phyloP scores from a whole-genome alignment of 2,329 filamentous ascomycete species.

The Thelonectria rubi region DNA sequence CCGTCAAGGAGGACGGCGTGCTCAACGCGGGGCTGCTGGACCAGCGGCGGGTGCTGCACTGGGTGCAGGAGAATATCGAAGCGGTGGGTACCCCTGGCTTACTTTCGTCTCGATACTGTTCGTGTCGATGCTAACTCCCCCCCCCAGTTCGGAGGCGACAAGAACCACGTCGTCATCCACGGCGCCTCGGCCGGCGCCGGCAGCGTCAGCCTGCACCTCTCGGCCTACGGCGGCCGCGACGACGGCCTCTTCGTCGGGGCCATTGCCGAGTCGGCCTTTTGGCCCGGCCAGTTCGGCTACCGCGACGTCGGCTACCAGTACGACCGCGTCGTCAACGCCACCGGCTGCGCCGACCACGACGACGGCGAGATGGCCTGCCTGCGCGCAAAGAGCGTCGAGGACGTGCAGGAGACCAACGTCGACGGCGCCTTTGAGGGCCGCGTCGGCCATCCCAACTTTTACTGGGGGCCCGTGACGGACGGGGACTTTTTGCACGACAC shows the following conservation, averaged over 20 bases:
- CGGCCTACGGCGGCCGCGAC: conserved; percentile 56
- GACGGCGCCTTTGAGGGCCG: conserved; percentile 53
- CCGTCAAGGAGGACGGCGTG: conserved; percentile 62
- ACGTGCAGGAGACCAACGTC: conserved; percentile 53
- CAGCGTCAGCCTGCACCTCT: conserved; percentile 64
- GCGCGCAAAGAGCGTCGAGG: conserved; percentile 45
- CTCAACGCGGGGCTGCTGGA: conserved; percentile 73
- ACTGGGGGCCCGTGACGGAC: conserved; percentile 62
- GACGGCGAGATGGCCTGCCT: conserved; percentile 54
- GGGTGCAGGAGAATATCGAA: conserved; percentile 70
- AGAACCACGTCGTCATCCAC: conserved; percentile 66
- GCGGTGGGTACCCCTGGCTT: no score
- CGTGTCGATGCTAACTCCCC: no score
- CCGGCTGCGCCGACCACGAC: conserved; percentile 47
- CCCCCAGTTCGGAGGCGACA: conserved; percentile 67
- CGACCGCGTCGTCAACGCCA: conserved; percentile 47
- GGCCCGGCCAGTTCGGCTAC: conserved; percentile 57
- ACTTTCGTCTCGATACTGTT: no score
- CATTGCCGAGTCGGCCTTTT: conserved; percentile 59
- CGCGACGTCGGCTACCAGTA: conserved; percentile 60
- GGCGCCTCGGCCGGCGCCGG: conserved; percentile 70
- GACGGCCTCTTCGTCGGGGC: conserved; percentile 57
- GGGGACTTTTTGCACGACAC: conserved; percentile 55
- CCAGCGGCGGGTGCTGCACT: conserved; percentile 66
- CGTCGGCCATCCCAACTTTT: conserved; percentile 52